phyloP scores from a whole-genome alignment of 257 asterid species.

The Nicotiana sylvestris region DNA sequence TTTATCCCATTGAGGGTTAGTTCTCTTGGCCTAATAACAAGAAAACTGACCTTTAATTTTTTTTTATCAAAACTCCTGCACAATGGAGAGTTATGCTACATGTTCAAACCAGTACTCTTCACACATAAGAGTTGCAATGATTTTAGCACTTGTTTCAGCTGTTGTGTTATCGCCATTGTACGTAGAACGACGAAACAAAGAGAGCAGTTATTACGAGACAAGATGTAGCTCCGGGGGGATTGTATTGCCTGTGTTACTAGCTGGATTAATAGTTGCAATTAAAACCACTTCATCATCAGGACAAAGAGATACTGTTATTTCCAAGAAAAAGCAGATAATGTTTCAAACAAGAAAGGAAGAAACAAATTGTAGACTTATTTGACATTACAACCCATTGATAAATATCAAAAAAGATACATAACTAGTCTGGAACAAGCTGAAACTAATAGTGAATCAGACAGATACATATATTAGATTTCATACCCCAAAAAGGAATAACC shows the following conservation, averaged over 20 bases:
- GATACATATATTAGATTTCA: too few species aligned
- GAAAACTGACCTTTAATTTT: constrained; percentile 14
- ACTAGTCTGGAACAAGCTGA: too few species aligned
- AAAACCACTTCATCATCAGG: constrained; percentile 38
- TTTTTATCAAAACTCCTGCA: background rate
- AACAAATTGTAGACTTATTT: too few species aligned
- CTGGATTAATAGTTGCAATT: constrained; percentile 56
- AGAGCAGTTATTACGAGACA: constrained; percentile 24
- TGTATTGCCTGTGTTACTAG: constrained; percentile 57
- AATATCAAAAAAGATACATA: too few species aligned
- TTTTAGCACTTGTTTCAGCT: constrained; percentile 49
- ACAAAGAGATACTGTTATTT: background rate
- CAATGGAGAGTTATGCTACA: constrained; percentile 38
- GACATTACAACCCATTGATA: too few species aligned
- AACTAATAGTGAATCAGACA: too few species aligned
- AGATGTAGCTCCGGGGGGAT: constrained; percentile 65
- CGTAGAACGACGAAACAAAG: constrained; percentile 29
- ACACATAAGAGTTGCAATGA: constrained; percentile 64
- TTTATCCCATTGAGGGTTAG: constrained; percentile 11
- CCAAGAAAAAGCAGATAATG: too few species aligned
- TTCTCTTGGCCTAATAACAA: constrained; percentile 13
- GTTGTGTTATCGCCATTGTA: constrained; percentile 62
- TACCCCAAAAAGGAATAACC: too few species aligned
- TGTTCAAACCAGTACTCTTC: constrained; percentile 38
- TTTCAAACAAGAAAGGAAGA: too few species aligned